Percentiles rank a stretch among this genome's conserved stretches.
These are phyloP conservation scores for Stephanodiscus triporus DNA, from an alignment of 108 stramenopile species.

Conservation along the genomic window DNA sequence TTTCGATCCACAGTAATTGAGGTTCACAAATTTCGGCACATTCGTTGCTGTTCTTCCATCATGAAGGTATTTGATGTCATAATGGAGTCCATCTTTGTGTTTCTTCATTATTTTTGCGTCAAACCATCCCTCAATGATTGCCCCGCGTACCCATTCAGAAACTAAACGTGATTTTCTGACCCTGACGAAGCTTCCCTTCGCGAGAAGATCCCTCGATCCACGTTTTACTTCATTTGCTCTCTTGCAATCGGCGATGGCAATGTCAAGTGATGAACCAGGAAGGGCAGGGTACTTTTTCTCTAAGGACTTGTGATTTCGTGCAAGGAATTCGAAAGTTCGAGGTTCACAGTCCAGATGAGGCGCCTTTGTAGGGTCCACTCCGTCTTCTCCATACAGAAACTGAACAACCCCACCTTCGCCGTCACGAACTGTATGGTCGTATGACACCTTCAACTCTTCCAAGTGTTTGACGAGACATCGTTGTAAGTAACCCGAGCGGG, in stretches of 20 bases:
- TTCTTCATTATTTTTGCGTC: constrained; percentile 68
- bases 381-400: constrained; percentile 99
- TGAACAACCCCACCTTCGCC: constrained; percentile 97
- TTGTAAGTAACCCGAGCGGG: constrained; percentile 98
- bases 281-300: constrained; percentile 59
- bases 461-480: constrained; percentile 99
- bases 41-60: constrained; percentile 58
- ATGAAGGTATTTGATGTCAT: constrained; percentile 69
- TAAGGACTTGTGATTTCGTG: constrained; percentile 85
- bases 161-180: constrained; percentile 71
- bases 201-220: constrained; percentile 17
- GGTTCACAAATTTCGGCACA: constrained; percentile 68
- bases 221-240: constrained; percentile 44
- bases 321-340: constrained; percentile 87
- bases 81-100: constrained; percentile 53
- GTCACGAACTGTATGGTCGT: constrained; percentile 98
- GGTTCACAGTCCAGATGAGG: constrained; percentile 84
- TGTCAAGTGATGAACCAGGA: constrained; percentile 58
- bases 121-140: constrained; percentile 86
- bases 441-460: constrained; percentile 93
- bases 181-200: constrained; percentile 66
- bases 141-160: constrained; percentile 72
- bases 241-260: constrained; percentile 63
- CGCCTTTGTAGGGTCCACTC: constrained; percentile 92
- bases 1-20: constrained; percentile 58